These are phyloP conservation scores for Linaria vulgaris DNA, from an alignment of 257 asterid genomes.

Conservation along the genomic window DNA sequence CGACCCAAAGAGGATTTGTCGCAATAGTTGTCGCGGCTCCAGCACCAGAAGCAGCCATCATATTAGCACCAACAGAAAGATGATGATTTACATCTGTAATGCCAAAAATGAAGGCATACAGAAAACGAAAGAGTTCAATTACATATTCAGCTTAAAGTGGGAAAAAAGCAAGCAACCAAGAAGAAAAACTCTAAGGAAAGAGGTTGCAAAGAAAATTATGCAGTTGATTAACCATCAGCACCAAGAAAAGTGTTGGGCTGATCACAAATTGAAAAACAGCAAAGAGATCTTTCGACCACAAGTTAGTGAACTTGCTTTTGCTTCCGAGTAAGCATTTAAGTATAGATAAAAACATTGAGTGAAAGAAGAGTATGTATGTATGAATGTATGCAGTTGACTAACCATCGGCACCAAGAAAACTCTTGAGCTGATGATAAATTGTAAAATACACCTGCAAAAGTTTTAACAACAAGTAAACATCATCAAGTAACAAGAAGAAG, in stretches of 20 bases:
- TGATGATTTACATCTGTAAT: conserved; percentile 72
- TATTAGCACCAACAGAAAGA: conserved; percentile 81
- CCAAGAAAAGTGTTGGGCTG: no score
- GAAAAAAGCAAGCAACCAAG: no score
- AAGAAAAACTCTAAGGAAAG: no score
- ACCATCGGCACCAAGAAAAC: conserved; percentile 79
- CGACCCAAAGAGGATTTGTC: conserved; percentile 98
- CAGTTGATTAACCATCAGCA: no score
- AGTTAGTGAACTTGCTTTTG: no score
- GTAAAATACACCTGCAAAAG: conserved; percentile 88
- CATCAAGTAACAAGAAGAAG: no score
- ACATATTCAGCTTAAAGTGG: conserved; percentile 9
- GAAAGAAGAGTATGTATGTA: no score
- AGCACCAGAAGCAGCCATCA: conserved; percentile 98
- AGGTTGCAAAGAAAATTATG: no score
- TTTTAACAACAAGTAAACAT: conserved; percentile 20
- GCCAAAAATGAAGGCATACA: conserved; percentile 27
- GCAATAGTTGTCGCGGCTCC: conserved; percentile 88
- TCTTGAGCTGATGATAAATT: conserved; percentile 81
- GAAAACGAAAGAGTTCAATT: neutral
- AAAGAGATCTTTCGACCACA: no score
- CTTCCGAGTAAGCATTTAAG: no score
- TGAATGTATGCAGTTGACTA: conserved; percentile 39
- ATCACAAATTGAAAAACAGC: no score
- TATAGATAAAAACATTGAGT: no score